Percentiles rank a stretch among this genome's conserved stretches.
Conservation (phyloP, 2,329 filamentous ascomycete species). For the Apiospora saccharicola region DNA sequence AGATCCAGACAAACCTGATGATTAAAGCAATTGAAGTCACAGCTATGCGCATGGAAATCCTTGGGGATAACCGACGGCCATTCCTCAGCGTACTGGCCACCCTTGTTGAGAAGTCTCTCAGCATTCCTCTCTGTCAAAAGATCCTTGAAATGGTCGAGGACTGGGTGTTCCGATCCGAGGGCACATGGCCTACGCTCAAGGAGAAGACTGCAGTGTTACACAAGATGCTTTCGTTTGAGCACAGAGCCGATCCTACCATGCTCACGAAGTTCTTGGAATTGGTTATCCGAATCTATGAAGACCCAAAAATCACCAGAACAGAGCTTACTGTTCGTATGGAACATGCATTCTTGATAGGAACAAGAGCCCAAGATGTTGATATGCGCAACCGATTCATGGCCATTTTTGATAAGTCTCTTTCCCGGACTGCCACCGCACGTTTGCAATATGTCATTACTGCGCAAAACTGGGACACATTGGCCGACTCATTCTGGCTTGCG, state of each 20-base stretch:
- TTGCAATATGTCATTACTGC: slow-evolving; percentile 87
- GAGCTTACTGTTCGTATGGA: slow-evolving; percentile 97
- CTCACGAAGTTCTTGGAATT: slow-evolving; percentile 93
- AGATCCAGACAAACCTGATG: slow-evolving; percentile 89
- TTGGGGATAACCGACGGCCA: slow-evolving; percentile 89
- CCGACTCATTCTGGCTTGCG: slow-evolving; percentile 95
- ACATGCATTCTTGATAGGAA: slow-evolving; percentile 96
- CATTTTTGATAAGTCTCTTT: slow-evolving; percentile 94
- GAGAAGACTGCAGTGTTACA: slow-evolving; percentile 99
- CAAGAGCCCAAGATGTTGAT: slow-evolving; percentile 89
- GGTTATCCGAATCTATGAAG: slow-evolving; percentile 97
- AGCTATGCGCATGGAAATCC: slow-evolving; percentile 87
- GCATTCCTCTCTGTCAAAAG: slow-evolving; percentile 86
- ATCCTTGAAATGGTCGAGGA: slow-evolving; percentile 91
- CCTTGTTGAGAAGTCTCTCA: slow-evolving; percentile 92
- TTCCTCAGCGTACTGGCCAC: slow-evolving; percentile 96
- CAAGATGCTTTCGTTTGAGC: slow-evolving; percentile 97
- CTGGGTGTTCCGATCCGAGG: slow-evolving; percentile 96
- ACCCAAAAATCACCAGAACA: slow-evolving; percentile 92
- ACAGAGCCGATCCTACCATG: slow-evolving; percentile 81
- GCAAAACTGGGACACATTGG: slow-evolving; percentile 96
- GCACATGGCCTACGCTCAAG: slow-evolving; percentile 95
- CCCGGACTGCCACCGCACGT: slow-evolving; percentile 88
- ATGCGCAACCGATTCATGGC: slow-evolving; percentile 97
- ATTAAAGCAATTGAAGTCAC: slow-evolving; percentile 95